These are phyloP conservation scores for Sutorius eximius DNA, from an alignment of 1,284 basidiomycete genomes.

Conservation along the genomic window DNA sequence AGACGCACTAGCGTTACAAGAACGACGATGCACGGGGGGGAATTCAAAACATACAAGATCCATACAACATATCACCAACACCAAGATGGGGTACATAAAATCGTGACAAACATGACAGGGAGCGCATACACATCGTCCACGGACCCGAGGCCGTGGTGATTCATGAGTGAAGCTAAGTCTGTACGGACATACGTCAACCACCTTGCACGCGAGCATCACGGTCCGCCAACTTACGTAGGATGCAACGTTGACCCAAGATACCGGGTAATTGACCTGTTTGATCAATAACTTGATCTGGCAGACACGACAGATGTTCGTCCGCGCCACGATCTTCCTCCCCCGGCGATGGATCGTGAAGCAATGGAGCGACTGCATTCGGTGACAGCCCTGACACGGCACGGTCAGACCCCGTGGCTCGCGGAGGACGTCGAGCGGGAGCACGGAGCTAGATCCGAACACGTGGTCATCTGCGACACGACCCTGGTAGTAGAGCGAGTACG, in stretches of 20 bases:
- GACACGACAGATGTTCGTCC: conserved; percentile 30
- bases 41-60: not conserved
- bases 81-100: conserved; percentile 3
- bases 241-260: conserved; percentile 22
- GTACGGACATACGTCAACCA: conserved; percentile 8
- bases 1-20: conserved; percentile 2
- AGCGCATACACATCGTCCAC: conserved; percentile 7
- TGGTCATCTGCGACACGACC: conserved; percentile 25
- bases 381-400: conserved; percentile 27
- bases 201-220: no score
- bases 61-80: conserved; percentile 3
- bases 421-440: conserved; percentile 31
- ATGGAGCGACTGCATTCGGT: conserved; percentile 28
- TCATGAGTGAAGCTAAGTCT: conserved; percentile 14
- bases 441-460: conserved; percentile 24
- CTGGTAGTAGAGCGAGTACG: conserved; percentile 28
- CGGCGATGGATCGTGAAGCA: conserved; percentile 23
- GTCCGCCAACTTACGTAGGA: conserved; percentile 12
- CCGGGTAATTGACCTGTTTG: conserved; percentile 20
- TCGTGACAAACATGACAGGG: not conserved
- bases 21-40: not conserved
- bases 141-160: not conserved
- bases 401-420: conserved; percentile 27
- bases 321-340: conserved; percentile 18
- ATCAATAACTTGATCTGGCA: conserved; percentile 36